Percentiles rank a stretch among this genome's conserved stretches.
Conservation (phyloP, 495 filamentous ascomycete species). For the Delitschia confertaspora region DNA sequence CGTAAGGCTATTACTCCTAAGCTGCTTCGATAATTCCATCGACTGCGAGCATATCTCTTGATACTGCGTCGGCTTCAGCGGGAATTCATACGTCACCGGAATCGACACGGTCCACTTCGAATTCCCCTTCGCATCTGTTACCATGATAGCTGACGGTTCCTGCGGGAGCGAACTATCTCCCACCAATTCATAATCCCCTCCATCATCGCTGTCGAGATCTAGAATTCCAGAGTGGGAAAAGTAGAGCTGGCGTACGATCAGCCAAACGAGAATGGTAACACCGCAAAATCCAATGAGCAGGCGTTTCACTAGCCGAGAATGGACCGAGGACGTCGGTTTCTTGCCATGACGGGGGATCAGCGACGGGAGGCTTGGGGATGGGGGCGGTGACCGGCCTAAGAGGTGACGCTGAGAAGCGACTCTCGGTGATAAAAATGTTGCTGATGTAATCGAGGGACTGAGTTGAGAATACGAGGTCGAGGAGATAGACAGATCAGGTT, state of each 20-base stretch:
- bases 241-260: constrained; percentile 20
- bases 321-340: constrained; percentile 38
- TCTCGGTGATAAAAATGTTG: constrained; percentile 40
- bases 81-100: constrained; percentile 48
- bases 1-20: constrained; percentile 28
- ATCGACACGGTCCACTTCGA: constrained; percentile 64
- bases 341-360: constrained; percentile 54
- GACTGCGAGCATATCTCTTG: constrained; percentile 51
- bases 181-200: constrained; percentile 41
- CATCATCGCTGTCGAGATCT: constrained; percentile 4
- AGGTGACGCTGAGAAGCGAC: constrained; percentile 49
- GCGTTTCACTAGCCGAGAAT: constrained; percentile 37
- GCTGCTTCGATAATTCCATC: constrained; percentile 44
- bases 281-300: constrained; percentile 18
- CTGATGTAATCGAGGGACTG: constrained; percentile 27
- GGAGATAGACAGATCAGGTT: constrained; percentile 32
- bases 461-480: constrained; percentile 30
- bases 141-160: constrained; percentile 49
- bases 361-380: constrained; percentile 56
- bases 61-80: constrained; percentile 51
- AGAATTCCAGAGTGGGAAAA: constrained; percentile 1
- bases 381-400: constrained; percentile 48
- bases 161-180: constrained; percentile 44
- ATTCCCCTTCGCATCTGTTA: constrained; percentile 48
- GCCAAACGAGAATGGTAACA: constrained; percentile 20